Evolutionary conservation across 441 rosid species (phyloP).

Genomic region (Metrosideros polymorpha): DNA sequence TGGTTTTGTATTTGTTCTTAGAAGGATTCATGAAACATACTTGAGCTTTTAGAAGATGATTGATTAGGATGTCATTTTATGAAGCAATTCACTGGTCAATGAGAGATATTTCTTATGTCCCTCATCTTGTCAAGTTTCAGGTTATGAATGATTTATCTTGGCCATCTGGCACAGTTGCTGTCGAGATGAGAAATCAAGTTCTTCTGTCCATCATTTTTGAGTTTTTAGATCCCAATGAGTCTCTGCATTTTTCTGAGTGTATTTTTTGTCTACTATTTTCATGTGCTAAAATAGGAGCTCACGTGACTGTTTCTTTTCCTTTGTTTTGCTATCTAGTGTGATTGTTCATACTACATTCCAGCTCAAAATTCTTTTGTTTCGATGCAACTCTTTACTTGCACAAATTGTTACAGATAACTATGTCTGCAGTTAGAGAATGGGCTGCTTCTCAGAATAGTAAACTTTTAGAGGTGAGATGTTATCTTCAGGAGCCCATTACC

Average conservation of each 20-base stretch:
- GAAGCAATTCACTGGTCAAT: neutral
- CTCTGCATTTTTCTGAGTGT: neutral
- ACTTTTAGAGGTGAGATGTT: constrained; percentile 56
- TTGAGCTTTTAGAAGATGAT: neutral
- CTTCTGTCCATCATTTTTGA: too few relatives aligned
- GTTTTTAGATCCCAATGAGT: neutral
- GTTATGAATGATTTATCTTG: neutral
- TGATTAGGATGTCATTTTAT: neutral
- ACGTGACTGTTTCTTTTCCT: neutral
- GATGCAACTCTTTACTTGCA: neutral
- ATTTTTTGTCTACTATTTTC: neutral
- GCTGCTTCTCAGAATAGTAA: constrained; percentile 81
- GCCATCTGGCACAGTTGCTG: neutral
- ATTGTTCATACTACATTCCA: neutral
- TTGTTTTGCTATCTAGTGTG: neutral
- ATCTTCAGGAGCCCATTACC: neutral
- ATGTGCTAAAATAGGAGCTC: neutral
- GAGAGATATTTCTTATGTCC: neutral
- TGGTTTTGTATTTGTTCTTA: neutral
- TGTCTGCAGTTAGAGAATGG: constrained; percentile 99
- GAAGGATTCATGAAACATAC: neutral
- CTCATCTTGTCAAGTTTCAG: neutral
- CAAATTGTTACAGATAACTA: constrained; percentile 58
- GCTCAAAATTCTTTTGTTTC: neutral
- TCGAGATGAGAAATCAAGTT: neutral